Evolutionary conservation across 1,139 yeast genomes (phyloP).

Genomic region (Suhomyces kunorum): DNA sequence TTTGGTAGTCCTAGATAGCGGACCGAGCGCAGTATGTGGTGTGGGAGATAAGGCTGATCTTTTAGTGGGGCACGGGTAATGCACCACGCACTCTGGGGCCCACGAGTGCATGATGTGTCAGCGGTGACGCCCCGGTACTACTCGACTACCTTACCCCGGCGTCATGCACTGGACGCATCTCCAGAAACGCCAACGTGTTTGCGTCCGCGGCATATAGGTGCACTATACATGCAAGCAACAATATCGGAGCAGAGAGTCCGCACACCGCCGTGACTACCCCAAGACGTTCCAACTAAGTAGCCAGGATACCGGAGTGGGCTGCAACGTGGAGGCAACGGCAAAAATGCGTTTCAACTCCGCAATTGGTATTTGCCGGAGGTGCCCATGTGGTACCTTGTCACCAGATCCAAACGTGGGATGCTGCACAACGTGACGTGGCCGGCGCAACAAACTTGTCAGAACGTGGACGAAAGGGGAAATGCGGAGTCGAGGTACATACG

Average conservation of each 20-base stretch:
- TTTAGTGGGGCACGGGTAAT: not conserved
- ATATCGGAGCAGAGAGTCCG: too few relatives aligned
- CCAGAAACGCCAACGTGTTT: too few relatives aligned
- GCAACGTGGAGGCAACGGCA: too few relatives aligned
- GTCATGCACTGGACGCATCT: too few relatives aligned
- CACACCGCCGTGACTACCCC: too few relatives aligned
- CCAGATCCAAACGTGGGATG: not conserved
- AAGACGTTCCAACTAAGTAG: too few relatives aligned
- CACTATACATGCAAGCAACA: too few relatives aligned
- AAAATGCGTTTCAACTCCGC: too few relatives aligned
- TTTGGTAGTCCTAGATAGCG: slow-evolving; percentile 6
- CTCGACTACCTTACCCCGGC: not conserved
- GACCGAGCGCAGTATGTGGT: not conserved
- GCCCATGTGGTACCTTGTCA: too few relatives aligned
- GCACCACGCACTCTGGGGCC: slow-evolving; percentile 1
- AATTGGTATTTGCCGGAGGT: too few relatives aligned
- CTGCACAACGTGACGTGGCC: not conserved
- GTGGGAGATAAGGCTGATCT: not conserved
- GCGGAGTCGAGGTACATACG: not conserved
- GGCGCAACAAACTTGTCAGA: not conserved
- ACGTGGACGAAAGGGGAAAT: not conserved
- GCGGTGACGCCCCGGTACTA: not conserved
- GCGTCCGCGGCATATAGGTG: too few relatives aligned
- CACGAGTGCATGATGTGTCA: not conserved
- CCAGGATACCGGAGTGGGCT: too few relatives aligned